Conservation (phyloP, 352 stramenopile genomes). For the Globisporangium solare region DNA sequence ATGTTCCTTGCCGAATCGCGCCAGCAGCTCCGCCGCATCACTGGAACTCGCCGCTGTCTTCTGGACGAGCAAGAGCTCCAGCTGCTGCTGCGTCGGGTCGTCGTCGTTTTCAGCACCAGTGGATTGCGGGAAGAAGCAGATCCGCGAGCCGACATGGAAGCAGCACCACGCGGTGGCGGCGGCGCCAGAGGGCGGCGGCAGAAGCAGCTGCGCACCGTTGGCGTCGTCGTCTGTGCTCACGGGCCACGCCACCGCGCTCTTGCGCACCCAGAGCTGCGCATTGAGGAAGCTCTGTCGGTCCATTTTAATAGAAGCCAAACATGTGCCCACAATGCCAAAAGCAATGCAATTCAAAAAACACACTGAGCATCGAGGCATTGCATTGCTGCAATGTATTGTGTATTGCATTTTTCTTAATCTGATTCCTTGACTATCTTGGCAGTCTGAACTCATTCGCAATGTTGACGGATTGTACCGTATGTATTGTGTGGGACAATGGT, state of each 20-base stretch:
- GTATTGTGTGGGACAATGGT: too few species aligned
- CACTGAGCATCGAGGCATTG: too few species aligned
- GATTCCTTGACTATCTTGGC: too few species aligned
- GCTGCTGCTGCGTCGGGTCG: constrained; percentile 28
- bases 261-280: constrained; percentile 28
- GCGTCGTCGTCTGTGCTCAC: neutral
- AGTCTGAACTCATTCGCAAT: too few species aligned
- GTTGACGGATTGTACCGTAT: too few species aligned
- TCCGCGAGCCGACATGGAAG: constrained; percentile 28
- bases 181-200: neutral
- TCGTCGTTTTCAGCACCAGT: constrained; percentile 9
- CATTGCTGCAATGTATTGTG: too few species aligned
- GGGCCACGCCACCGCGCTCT: neutral
- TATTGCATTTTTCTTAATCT: too few species aligned
- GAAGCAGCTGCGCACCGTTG: constrained; percentile 1
- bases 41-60: neutral
- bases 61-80: constrained; percentile 17
- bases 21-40: constrained; percentile 5
- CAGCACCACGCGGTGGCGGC: constrained; percentile 18
- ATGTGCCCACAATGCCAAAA: neutral
- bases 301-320: constrained; percentile 13
- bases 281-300: constrained; percentile 24
- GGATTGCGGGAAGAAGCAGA: constrained; percentile 25
- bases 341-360: too few species aligned
- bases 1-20: constrained; percentile 22